Base-by-base conservation (phyloP, 495 filamentous ascomycete genomes). In the Neurospora terricola region DNA sequence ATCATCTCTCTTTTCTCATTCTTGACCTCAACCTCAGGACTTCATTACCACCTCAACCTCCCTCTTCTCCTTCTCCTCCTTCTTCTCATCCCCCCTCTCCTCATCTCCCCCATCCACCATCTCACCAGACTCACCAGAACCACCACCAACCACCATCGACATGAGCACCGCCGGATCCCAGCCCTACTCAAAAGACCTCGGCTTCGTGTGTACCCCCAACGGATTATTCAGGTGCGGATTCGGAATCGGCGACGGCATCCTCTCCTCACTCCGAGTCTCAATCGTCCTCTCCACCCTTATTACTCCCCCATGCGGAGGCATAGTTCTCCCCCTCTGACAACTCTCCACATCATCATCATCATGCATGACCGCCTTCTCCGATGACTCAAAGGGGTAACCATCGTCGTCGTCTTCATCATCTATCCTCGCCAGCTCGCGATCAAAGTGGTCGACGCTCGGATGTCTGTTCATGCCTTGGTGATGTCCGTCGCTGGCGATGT, bases 401-500 rank as follows among this genome's bases (percentile, higher is more conserved):
- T 62, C 54, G 2, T 30, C 1, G 4, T 45, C 70, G 3, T 36
- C 45, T n/a, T 48, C 71, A 9, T 72, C 66, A 1, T 77, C 75
- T 27, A 75, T 77, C 2, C 71, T 0, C 1, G 75, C 73, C 3
- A 75, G 74, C 21, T 73, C 72, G 36, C 39, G 39, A 38, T 75
- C 75, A 1, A 73, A 12, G 34, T 75, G 21, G 45, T 73, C 72
- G 3, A 37, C 38, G 34, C 69, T 54, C 3, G 21, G 36, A 62
- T 62, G 54, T 9, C 14, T 16, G 27, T 62, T 62, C 2, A 59
- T 5, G 3, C 8, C 21, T 5, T 14, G 23, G 4, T 48, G 18
- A 3, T 7, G 23, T 12, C 48, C 23, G 6, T 62, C 54, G 27
- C 23, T 30, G 12, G 14, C 27, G 0, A 62, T 62, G 3, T 62